These are phyloP conservation scores for Sugiyamaella japonica DNA, from an alignment of 1,139 yeast genomes.

Conservation along the genomic window DNA sequence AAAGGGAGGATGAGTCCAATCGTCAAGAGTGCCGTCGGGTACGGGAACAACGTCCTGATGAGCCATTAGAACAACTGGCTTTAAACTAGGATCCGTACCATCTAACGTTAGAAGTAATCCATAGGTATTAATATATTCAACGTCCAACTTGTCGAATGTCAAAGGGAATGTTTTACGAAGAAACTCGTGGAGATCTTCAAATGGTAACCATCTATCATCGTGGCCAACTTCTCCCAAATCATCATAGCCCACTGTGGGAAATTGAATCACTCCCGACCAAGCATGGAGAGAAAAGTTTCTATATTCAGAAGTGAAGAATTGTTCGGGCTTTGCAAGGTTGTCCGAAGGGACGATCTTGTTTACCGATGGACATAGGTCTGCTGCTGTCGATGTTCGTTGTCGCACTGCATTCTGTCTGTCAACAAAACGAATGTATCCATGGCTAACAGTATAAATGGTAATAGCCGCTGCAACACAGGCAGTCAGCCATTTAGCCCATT, in stretches of 20 bases:
- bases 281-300: slow-evolving; percentile 28
- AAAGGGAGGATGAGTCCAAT: slow-evolving; percentile 73
- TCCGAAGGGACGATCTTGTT: slow-evolving; percentile 3
- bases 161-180: slow-evolving; percentile 58
- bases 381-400: neutral
- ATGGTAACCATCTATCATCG: slow-evolving; percentile 44
- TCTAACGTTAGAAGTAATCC: slow-evolving; percentile 68
- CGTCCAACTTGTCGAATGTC: slow-evolving; percentile 30
- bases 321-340: slow-evolving; percentile 2
- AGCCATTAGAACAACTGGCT: slow-evolving; percentile 68
- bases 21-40: slow-evolving; percentile 53
- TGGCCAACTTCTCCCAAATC: slow-evolving; percentile 46
- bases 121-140: slow-evolving; percentile 62
- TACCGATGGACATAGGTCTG: slow-evolving; percentile 1
- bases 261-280: slow-evolving; percentile 52
- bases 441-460: neutral
- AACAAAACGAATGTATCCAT: neutral
- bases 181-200: slow-evolving; percentile 55
- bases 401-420: neutral
- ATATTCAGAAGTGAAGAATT: slow-evolving; percentile 32
- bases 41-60: slow-evolving; percentile 86
- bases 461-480: neutral
- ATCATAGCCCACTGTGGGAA: slow-evolving; percentile 65
- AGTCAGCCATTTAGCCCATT: neutral
- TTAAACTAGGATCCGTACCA: slow-evolving; percentile 53